Base-by-base conservation (phyloP, 768 basidiomycete species). In the Psilocybe subaeruginosa region DNA sequence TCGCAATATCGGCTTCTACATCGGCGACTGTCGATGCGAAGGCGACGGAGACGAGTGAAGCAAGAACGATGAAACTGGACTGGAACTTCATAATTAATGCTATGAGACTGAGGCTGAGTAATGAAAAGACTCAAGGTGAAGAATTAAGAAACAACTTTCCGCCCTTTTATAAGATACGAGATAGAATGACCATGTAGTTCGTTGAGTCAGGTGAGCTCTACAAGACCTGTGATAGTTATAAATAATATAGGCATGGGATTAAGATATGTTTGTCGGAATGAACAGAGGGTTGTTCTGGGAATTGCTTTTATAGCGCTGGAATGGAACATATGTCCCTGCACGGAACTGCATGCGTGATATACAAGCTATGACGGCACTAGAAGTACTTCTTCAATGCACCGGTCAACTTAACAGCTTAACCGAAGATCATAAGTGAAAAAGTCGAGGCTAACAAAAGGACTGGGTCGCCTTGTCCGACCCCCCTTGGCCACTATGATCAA, bases 1-100 rank as follows among this genome's bases (percentile, higher is more conserved):
- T 60, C 3, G 46, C 56, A 46, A 77, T 68, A 64, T 78, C 78
- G 11, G 62, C 41, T 57, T 73, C 53, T 27, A 80, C 69, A 29
- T 72, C 54, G 1, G 71, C 70, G 23, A 70, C 64, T 31, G 73
- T 73, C 16, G 67, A 51, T 11, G 70, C 70, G n/a, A 71, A 66
- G 16, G 67, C 59, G 17, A 67, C 65, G 50, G 67, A 55, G 8
- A 65, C 65, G 56, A 74, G 65, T 23, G 72, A 71, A 35, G 46
- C 60, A 12, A 76, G 60, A 55, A 74, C 54, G 54, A 70, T 52
- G 63, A 76, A 51, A 23, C 62, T 60, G 39, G 68, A 65, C 30
- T 66, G 59, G 66, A 74, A 67, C 59, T 70, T 73, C 73, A 76
- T 74, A 45, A 11, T 57, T 56, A 23, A 31, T 33, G 29, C 8